A percentile compares a stretch with the other conserved stretches of the same genome.
phyloP scores from a whole-genome alignment of 1,284 basidiomycete species.

The Apiotrichum porosum region DNA sequence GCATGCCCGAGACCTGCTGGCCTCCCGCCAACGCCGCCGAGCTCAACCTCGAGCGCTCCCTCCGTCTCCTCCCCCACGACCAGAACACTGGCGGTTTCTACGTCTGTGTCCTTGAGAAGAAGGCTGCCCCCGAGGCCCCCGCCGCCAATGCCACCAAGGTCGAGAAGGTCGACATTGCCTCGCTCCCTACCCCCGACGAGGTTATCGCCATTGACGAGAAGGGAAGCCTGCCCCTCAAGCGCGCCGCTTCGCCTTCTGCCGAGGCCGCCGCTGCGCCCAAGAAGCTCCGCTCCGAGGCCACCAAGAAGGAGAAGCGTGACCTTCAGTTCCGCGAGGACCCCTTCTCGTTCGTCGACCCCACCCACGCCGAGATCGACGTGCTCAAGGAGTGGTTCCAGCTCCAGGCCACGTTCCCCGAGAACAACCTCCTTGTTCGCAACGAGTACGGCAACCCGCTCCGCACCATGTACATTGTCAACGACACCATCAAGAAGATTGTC shows the following conservation, averaged over 20 bases:
- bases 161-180: conserved; percentile 7
- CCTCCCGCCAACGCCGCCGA: conserved; percentile 63
- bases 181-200: conserved; percentile 11
- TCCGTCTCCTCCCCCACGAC: conserved; percentile 88
- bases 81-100: conserved; percentile 99
- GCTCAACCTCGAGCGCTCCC: conserved; percentile 63
- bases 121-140: conserved; percentile 7
- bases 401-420: conserved; percentile 56
- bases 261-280: conserved; percentile 14
- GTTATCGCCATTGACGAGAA: conserved; percentile 22
- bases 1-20: conserved; percentile 68
- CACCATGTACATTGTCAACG: conserved; percentile 84
- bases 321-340: conserved; percentile 80
- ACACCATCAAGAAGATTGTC: conserved; percentile 73
- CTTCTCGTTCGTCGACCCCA: conserved; percentile 69
- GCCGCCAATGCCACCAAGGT: background rate
- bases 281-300: conserved; percentile 17
- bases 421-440: conserved; percentile 81
- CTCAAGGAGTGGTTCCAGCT: conserved; percentile 70
- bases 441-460: conserved; percentile 69
- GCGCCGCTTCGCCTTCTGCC: conserved; percentile 23
- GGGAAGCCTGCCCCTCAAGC: conserved; percentile 20
- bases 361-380: conserved; percentile 64
- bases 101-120: conserved; percentile 75
- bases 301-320: conserved; percentile 48